These are phyloP conservation scores for Entonaema liquescens DNA, from an alignment of 495 filamentous ascomycete species.

Conservation along the genomic window DNA sequence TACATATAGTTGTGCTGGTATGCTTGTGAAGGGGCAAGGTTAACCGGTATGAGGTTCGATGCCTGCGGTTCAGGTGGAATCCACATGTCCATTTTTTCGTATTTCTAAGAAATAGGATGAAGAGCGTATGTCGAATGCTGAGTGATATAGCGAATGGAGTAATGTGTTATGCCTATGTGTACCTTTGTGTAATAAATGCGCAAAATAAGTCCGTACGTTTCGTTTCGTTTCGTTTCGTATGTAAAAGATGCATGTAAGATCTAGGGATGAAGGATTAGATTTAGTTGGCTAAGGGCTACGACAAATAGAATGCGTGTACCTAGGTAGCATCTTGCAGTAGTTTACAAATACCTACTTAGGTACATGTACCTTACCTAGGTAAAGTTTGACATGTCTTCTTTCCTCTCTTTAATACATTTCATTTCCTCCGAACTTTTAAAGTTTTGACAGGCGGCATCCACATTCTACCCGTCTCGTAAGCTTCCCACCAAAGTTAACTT, in stretches of 20 bases:
- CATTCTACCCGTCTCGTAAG: neutral
- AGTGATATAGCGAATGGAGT: too few relatives aligned
- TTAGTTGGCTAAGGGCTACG: neutral
- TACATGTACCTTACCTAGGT: too few relatives aligned
- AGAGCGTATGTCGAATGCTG: too few relatives aligned
- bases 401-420: neutral
- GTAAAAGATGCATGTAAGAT: neutral
- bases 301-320: neutral
- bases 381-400: neutral
- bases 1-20: conserved; percentile 2
- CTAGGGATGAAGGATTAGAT: neutral
- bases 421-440: neutral
- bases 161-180: too few relatives aligned
- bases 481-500: neutral
- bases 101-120: neutral
- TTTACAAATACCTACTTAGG: too few relatives aligned
- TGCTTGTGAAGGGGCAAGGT: neutral
- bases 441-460: neutral
- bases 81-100: neutral
- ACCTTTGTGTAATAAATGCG: too few relatives aligned
- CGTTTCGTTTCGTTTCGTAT: too few relatives aligned
- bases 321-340: neutral
- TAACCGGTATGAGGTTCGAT: neutral
- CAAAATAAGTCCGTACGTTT: too few relatives aligned
- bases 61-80: neutral